Percentiles rank a stretch among this genome's conserved stretches.
These are phyloP conservation scores for Didymella keratinophila DNA, from an alignment of 2,329 filamentous ascomycete species.

Conservation along the genomic window DNA sequence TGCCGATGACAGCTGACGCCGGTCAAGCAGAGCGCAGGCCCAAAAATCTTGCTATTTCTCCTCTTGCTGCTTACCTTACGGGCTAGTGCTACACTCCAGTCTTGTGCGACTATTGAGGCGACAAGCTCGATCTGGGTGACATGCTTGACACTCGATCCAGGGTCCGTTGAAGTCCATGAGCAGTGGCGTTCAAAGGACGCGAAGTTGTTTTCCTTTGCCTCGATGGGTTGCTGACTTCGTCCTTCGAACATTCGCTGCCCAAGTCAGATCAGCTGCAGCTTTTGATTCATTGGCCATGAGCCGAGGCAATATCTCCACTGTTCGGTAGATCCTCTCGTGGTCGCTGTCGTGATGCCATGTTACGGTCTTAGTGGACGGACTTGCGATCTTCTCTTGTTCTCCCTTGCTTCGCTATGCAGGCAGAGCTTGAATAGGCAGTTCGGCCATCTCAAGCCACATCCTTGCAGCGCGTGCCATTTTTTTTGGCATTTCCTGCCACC, in stretches of 20 bases:
- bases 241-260: neutral
- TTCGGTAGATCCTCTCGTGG: neutral
- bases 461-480: conserved; percentile 25
- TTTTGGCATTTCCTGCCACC: conserved; percentile 16
- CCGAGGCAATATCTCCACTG: neutral
- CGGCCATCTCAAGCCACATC: conserved; percentile 22
- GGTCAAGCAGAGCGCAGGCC: neutral
- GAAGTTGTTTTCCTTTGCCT: neutral
- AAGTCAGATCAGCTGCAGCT: conserved; percentile 1
- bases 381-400: neutral
- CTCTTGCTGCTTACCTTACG: neutral
- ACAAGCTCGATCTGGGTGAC: neutral
- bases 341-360: neutral
- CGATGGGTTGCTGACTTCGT: neutral
- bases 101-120: conserved; percentile 6
- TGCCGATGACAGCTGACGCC: neutral
- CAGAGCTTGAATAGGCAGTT: conserved; percentile 7
- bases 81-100: neutral
- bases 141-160: neutral
- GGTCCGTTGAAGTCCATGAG: neutral
- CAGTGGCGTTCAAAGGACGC: neutral
- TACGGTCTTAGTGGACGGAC: neutral
- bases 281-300: conserved; percentile 3
- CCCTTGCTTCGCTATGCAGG: conserved; percentile 17
- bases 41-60: neutral